Conservation (phyloP, 768 basidiomycete species). For the Leccinum imitatum region DNA sequence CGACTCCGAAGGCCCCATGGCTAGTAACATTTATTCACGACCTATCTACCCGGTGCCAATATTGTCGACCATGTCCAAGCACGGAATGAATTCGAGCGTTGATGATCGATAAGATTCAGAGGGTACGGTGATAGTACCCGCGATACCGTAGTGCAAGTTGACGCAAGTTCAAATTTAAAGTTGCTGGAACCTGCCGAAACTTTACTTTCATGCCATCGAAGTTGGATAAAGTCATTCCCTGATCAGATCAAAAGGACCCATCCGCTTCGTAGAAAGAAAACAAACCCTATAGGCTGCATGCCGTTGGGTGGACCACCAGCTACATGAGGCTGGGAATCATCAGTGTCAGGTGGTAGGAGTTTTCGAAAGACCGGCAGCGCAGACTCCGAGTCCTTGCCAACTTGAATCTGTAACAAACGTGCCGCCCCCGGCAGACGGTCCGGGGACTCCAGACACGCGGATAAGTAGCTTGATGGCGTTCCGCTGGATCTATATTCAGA, state of each 20-base stretch:
- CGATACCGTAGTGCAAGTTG: too few relatives aligned
- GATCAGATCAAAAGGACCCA: too few relatives aligned
- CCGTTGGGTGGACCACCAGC: too few relatives aligned
- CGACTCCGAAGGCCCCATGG: not conserved
- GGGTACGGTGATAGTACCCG: too few relatives aligned
- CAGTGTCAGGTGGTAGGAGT: not conserved
- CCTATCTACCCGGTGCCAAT: too few relatives aligned
- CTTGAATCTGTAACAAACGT: too few relatives aligned
- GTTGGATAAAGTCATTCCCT: too few relatives aligned
- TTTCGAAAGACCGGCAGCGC: not conserved
- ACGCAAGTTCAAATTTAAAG: too few relatives aligned
- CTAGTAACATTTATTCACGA: not conserved
- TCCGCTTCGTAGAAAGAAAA: too few relatives aligned
- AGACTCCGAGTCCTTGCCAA: not conserved
- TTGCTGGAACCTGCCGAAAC: not conserved
- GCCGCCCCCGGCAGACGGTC: not conserved
- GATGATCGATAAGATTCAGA: too few relatives aligned
- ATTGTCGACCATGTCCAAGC: not conserved
- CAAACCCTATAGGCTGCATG: not conserved
- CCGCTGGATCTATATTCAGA: constrained; percentile 5
- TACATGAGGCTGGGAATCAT: too few relatives aligned
- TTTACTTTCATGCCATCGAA: not conserved
- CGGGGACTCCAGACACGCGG: not conserved
- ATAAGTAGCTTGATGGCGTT: not conserved
- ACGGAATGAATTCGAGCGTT: not conserved